Conservation (phyloP, 805 yeast genomes). For the Huiozyma naganishii region DNA sequence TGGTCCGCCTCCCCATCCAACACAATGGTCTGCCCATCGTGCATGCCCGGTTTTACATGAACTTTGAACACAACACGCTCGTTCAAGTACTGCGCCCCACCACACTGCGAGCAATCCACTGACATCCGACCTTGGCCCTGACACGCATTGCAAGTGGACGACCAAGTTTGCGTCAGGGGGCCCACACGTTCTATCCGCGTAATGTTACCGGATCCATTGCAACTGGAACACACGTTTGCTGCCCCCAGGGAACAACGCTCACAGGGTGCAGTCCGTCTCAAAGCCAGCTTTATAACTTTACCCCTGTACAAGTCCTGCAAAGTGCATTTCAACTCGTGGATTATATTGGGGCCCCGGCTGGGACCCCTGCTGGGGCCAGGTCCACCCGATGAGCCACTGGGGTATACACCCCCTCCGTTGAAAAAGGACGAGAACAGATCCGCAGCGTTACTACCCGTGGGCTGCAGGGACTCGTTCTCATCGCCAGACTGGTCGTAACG, state of each 20-base stretch:
- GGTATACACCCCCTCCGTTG: constrained; percentile 1
- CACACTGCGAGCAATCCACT: constrained; percentile 33
- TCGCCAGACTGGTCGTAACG: constrained; percentile 73
- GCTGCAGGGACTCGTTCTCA: constrained; percentile 3
- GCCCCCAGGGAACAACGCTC: constrained; percentile 43
- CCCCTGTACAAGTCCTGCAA: constrained; percentile 51
- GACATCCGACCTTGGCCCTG: constrained; percentile 32
- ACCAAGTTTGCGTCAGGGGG: constrained; percentile 33
- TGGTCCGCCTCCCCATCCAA: constrained; percentile 58
- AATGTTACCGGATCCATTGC: constrained; percentile 35
- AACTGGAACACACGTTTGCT: constrained; percentile 30
- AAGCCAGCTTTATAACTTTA: constrained; percentile 41
- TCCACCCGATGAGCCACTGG: not conserved
- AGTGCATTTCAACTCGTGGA: constrained; percentile 42
- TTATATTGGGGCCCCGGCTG: constrained; percentile 40
- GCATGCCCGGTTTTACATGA: constrained; percentile 45
- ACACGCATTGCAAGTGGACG: constrained; percentile 37
- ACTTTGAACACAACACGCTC: constrained; percentile 43
- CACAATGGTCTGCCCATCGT: constrained; percentile 40
- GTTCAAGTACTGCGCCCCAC: constrained; percentile 36
- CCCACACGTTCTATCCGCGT: constrained; percentile 35
- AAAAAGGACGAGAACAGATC: constrained; percentile 24
- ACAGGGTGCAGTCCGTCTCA: constrained; percentile 43
- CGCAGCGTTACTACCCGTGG: constrained; percentile 11
- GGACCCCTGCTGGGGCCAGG: not conserved